These are phyloP conservation scores for Gossypium anomalum DNA, from an alignment of 345 rosid species.

Conservation along the genomic window DNA sequence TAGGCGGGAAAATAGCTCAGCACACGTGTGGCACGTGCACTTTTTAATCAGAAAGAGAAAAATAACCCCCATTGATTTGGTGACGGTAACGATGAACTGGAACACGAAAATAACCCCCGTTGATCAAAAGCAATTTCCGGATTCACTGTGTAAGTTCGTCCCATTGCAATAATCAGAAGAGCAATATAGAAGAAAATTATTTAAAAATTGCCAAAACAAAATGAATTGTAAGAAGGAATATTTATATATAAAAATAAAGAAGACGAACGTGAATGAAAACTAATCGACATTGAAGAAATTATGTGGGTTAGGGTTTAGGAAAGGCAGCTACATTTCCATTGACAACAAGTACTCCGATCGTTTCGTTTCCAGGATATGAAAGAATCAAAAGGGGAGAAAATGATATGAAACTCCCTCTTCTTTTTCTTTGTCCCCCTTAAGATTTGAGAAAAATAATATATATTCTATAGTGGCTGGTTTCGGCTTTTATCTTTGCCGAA, in stretches of 20 bases:
- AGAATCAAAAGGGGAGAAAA: background rate
- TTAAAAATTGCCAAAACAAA: background rate
- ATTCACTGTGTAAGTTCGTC: background rate
- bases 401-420: background rate
- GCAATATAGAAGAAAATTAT: background rate
- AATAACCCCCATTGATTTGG: background rate
- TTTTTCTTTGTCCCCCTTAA: background rate
- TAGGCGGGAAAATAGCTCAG: slow-evolving; percentile 13
- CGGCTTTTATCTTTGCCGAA: background rate
- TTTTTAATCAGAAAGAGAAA: background rate
- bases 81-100: background rate
- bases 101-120: background rate
- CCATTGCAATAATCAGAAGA: background rate
- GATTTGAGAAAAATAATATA: background rate
- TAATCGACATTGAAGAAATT: background rate
- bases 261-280: background rate
- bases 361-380: background rate
- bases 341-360: background rate
- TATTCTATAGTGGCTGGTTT: background rate
- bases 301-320: slow-evolving; percentile 1
- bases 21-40: background rate
- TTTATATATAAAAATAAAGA: background rate
- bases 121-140: background rate
- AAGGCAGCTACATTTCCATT: background rate
- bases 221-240: background rate